A percentile compares a stretch with the other conserved stretches of the same genome.
These are phyloP conservation scores for Phialophora tarda DNA, from an alignment of 2,329 filamentous ascomycete species.

Conservation along the genomic window DNA sequence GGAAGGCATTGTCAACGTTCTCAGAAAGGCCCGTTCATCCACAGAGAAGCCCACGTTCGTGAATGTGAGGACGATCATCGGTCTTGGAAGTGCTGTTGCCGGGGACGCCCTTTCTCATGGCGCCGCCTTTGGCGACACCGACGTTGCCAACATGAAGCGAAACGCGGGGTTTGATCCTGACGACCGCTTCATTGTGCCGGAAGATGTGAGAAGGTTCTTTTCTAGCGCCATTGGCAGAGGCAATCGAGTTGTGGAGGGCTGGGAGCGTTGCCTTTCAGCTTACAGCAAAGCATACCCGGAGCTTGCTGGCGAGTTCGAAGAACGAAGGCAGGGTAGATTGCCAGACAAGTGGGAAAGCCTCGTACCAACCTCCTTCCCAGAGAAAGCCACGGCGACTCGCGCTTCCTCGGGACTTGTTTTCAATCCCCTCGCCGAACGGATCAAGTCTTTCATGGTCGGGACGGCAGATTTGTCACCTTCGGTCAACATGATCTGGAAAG, in stretches of 20 bases:
- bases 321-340: not conserved
- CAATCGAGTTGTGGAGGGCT: not conserved
- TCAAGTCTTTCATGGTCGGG: not conserved
- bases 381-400: not conserved
- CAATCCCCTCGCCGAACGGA: conserved; percentile 4
- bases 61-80: conserved; percentile 64
- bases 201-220: not conserved
- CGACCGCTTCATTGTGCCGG: not conserved
- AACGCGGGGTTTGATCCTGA: not conserved
- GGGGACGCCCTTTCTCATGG: conserved; percentile 42
- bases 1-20: conserved; percentile 53
- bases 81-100: conserved; percentile 55
- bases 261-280: not conserved
- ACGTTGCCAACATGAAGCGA: conserved; percentile 13
- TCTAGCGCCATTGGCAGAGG: not conserved
- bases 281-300: not conserved
- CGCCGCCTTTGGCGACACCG: conserved; percentile 28
- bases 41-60: conserved; percentile 62
- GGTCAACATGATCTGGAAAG: not conserved
- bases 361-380: not conserved
- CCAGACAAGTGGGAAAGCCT: not conserved
- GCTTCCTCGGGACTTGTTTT: conserved; percentile 3
- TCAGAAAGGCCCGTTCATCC: conserved; percentile 51
- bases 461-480: not conserved
- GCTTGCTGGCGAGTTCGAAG: not conserved